Conservation (phyloP, 2,329 filamentous ascomycete genomes). For the Chaetoscypha palmicola region DNA sequence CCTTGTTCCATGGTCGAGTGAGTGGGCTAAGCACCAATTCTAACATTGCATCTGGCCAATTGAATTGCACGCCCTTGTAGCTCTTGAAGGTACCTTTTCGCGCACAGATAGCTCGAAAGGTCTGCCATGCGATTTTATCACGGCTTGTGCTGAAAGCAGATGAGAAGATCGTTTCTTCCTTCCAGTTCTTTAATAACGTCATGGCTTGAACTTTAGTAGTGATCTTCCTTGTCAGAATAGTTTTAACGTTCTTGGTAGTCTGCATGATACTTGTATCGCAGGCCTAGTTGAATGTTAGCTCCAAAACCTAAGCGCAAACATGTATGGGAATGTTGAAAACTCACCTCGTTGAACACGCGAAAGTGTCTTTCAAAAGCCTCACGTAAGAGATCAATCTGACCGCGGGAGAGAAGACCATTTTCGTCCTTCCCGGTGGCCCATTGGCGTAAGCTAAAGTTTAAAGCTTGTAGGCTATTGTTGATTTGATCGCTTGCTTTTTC, state of each 20-base stretch:
- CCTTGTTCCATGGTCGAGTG: background rate
- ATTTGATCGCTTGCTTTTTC: background rate
- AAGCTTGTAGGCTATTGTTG: background rate
- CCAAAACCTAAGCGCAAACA: too few species aligned
- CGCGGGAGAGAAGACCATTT: background rate
- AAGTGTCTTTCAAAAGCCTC: background rate
- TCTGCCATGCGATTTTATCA: background rate
- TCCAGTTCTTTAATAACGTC: background rate
- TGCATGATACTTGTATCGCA: too few species aligned
- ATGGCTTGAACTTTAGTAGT: background rate
- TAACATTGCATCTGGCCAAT: background rate
- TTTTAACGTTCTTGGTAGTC: too few species aligned
- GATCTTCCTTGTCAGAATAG: background rate
- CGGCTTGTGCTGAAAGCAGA: background rate
- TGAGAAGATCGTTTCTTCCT: background rate
- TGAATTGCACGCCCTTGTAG: background rate
- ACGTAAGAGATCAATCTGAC: background rate
- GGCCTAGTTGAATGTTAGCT: too few species aligned
- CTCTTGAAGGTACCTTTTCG: background rate
- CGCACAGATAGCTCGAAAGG: background rate
- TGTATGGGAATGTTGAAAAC: background rate
- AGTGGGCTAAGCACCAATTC: background rate
- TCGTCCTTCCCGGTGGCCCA: background rate
- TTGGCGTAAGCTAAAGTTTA: background rate
- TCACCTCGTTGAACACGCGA: background rate